phyloP scores from a whole-genome alignment of 176 grass and related monocot genomes.

The Oryza meyeriana region DNA sequence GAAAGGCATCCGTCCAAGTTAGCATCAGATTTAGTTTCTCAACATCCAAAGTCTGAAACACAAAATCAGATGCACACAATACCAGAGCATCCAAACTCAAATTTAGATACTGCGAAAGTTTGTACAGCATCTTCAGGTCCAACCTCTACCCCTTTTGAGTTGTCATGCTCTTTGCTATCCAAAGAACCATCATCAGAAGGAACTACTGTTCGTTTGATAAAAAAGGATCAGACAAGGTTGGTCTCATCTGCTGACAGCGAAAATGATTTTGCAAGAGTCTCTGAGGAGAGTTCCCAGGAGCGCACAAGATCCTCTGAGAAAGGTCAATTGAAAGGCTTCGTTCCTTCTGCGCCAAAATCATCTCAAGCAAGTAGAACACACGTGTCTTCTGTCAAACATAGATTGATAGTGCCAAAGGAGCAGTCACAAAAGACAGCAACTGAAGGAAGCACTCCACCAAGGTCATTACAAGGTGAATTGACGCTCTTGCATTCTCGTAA shows the following conservation, averaged over 20 bases:
- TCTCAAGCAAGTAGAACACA: slow-evolving; percentile 56
- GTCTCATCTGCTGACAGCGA: slow-evolving; percentile 31
- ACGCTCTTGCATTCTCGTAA: slow-evolving; percentile 52
- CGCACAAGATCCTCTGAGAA: slow-evolving; percentile 51
- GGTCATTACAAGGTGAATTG: slow-evolving; percentile 46
- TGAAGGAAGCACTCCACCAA: slow-evolving; percentile 26
- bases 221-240: slow-evolving; percentile 39
- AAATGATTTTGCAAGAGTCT: slow-evolving; percentile 33
- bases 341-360: slow-evolving; percentile 53
- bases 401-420: slow-evolving; percentile 53
- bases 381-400: slow-evolving; percentile 49
- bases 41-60: slow-evolving; percentile 37
- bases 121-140: slow-evolving; percentile 52
- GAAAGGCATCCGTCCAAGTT: slow-evolving; percentile 38
- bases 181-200: slow-evolving; percentile 34
- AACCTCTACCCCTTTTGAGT: slow-evolving; percentile 38
- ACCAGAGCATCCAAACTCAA: slow-evolving; percentile 39
- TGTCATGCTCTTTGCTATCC: slow-evolving; percentile 26
- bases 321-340: slow-evolving; percentile 51
- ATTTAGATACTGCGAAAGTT: slow-evolving; percentile 39
- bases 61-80: slow-evolving; percentile 36
- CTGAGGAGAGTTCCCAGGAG: slow-evolving; percentile 48
- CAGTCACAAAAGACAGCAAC: slow-evolving; percentile 47
- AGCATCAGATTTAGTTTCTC: slow-evolving; percentile 30
- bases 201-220: slow-evolving; percentile 36